These are phyloP conservation scores for Tremellales sp. DNA, from an alignment of 1,284 basidiomycete species.

Conservation along the genomic window DNA sequence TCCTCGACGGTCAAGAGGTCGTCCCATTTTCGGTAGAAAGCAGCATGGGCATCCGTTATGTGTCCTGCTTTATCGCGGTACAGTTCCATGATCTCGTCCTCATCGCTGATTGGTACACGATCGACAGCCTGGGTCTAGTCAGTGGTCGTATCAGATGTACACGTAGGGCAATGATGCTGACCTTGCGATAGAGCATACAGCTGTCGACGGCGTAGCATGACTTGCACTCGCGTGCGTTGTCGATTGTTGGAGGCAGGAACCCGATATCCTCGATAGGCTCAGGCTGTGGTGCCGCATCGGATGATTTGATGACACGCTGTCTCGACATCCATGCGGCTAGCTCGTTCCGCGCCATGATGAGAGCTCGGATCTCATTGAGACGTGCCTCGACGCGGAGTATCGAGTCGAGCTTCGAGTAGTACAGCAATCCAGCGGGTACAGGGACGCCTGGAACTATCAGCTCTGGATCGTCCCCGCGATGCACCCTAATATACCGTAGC, in stretches of 20 bases:
- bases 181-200: conserved; percentile 92
- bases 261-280: conserved; percentile 44
- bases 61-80: conserved; percentile 78
- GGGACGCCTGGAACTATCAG: conserved; percentile 26
- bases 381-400: conserved; percentile 74
- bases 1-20: conserved; percentile 82
- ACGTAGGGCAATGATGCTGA: conserved; percentile 36
- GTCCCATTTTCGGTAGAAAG: conserved; percentile 92
- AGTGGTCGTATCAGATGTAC: neutral
- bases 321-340: conserved; percentile 67
- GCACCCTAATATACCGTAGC: conserved; percentile 59
- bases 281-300: neutral
- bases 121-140: conserved; percentile 61
- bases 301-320: conserved; percentile 21
- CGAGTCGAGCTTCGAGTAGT: conserved; percentile 87
- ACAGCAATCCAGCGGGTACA: conserved; percentile 69
- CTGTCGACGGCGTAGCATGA: conserved; percentile 77
- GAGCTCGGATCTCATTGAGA: conserved; percentile 75
- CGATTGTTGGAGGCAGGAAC: conserved; percentile 82
- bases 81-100: conserved; percentile 68
- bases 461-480: neutral
- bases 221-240: conserved; percentile 72
- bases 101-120: conserved; percentile 53
- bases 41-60: conserved; percentile 62
- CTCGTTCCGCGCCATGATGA: conserved; percentile 79